These are phyloP conservation scores for Hypoxylon sp. DNA, from an alignment of 2,329 filamentous ascomycete genomes.

Conservation along the genomic window DNA sequence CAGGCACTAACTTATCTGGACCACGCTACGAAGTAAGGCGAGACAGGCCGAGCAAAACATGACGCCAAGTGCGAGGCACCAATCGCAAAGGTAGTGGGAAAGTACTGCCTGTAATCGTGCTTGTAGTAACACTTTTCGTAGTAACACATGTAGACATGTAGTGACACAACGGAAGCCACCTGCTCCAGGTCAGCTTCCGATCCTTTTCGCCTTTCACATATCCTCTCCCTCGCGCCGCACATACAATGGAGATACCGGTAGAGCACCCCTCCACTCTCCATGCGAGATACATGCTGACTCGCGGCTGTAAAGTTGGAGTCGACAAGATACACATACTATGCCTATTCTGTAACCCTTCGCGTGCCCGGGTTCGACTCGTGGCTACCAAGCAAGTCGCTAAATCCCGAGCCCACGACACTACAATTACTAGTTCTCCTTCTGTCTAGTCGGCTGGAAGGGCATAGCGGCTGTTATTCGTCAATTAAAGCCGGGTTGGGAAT, in stretches of 20 bases:
- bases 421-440: conserved; percentile 24
- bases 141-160: conserved; percentile 6
- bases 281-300: conserved; percentile 21
- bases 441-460: conserved; percentile 24
- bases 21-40: conserved; percentile 43
- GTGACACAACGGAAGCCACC: conserved; percentile 31
- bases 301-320: conserved; percentile 23
- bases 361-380: conserved; percentile 14
- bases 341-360: conserved; percentile 19
- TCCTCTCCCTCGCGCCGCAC: conserved; percentile 25
- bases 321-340: conserved; percentile 11
- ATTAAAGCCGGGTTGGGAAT: conserved; percentile 34
- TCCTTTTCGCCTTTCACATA: conserved; percentile 26
- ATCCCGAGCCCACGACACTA: conserved; percentile 32
- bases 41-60: conserved; percentile 37
- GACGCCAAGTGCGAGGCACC: conserved; percentile 26
- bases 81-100: conserved; percentile 4
- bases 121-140: conserved; percentile 15
- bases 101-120: conserved; percentile 11
- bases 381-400: conserved; percentile 27
- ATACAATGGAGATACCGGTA: conserved; percentile 27
- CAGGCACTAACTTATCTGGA: conserved; percentile 36
- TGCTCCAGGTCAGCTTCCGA: conserved; percentile 36
- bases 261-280: conserved; percentile 18
- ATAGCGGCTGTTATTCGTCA: conserved; percentile 34